Evolutionary conservation across 2,329 filamentous ascomycete species (phyloP).

Genomic region (Neurospora sp.): DNA sequence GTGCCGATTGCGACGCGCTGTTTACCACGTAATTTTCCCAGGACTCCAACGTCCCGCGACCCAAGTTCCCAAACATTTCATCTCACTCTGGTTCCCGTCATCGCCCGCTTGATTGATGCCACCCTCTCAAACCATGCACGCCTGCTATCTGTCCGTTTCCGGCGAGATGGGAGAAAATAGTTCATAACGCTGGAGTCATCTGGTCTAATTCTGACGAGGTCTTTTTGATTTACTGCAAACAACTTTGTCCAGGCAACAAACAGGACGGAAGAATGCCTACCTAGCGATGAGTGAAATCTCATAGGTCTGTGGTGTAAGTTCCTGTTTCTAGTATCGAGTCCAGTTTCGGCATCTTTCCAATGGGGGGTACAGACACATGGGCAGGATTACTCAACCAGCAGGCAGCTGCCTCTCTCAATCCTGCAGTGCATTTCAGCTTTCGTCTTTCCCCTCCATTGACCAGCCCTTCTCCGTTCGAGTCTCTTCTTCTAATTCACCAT

Average conservation of each 20-base stretch:
- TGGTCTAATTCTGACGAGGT: no score
- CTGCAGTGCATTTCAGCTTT: neutral
- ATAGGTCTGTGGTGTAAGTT: neutral
- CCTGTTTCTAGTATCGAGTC: neutral
- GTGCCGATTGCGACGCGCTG: conserved; percentile 12
- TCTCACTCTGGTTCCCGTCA: neutral
- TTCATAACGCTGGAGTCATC: neutral
- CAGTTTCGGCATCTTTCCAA: neutral
- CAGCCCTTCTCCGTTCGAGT: neutral
- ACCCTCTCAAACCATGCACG: neutral
- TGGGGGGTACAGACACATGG: neutral
- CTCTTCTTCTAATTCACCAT: neutral
- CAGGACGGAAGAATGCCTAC: neutral
- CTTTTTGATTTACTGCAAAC: neutral
- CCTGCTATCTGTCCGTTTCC: neutral
- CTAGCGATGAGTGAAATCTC: neutral
- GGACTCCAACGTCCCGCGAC: neutral
- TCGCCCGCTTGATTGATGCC: neutral
- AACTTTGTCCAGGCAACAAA: neutral
- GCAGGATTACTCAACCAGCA: neutral
- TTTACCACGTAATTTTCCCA: conserved; percentile 7
- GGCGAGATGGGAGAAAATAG: neutral
- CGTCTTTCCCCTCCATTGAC: neutral
- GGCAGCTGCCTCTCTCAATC: neutral
- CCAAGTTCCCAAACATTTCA: neutral